Percentiles rank a stretch among this genome's conserved stretches.
Conservation (phyloP, 768 basidiomycete genomes). For the Mycena alexandri region DNA sequence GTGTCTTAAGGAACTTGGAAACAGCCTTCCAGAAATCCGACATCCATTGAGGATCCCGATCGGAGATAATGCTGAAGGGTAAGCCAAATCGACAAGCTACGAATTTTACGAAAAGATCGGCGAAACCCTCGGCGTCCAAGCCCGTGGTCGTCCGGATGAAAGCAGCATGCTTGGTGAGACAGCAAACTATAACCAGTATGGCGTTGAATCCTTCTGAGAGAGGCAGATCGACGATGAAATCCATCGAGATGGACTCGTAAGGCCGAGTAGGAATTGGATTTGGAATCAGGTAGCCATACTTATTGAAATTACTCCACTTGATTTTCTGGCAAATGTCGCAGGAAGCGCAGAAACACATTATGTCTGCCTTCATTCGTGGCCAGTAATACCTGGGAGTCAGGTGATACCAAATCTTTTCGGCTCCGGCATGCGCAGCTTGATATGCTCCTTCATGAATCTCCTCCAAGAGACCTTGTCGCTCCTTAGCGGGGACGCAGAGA, state of each 20-base stretch:
- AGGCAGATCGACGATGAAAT: constrained; percentile 44
- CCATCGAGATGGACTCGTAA: constrained; percentile 39
- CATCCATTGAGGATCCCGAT: constrained; percentile 27
- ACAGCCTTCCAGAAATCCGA: constrained; percentile 16
- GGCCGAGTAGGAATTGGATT: constrained; percentile 40
- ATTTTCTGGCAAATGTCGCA: constrained; percentile 10
- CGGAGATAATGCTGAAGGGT: constrained; percentile 17
- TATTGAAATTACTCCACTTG: background rate
- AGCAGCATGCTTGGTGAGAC: constrained; percentile 17
- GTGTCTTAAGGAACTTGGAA: no score
- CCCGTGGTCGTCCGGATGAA: constrained; percentile 26
- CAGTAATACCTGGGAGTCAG: background rate
- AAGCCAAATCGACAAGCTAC: constrained; percentile 14
- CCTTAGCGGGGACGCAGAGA: constrained; percentile 28
- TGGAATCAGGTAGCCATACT: constrained; percentile 36
- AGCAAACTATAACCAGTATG: background rate
- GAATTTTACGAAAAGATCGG: background rate
- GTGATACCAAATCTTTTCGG: background rate
- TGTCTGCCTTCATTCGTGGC: background rate
- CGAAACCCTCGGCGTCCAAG: constrained; percentile 5
- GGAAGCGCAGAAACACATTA: background rate
- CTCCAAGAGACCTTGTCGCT: background rate
- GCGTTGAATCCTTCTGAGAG: constrained; percentile 29
- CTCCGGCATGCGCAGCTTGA: constrained; percentile 19
- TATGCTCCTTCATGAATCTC: constrained; percentile 24